Evolutionary conservation across 176 grass and related monocot species (phyloP).

Genomic region (Bonia amplexicaulis): DNA sequence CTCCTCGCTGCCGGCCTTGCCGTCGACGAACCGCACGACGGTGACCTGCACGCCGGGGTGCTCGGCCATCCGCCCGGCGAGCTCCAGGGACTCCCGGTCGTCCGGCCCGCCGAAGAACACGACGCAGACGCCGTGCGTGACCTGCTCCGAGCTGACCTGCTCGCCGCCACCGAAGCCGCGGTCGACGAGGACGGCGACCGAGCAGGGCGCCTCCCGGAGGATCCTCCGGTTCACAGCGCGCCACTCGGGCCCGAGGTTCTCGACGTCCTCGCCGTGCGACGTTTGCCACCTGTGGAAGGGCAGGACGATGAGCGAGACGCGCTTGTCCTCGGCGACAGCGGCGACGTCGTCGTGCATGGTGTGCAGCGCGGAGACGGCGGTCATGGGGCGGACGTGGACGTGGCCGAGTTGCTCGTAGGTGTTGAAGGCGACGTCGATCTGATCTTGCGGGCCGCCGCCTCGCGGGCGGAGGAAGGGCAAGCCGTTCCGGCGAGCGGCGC

Average conservation of each 20-base stretch:
- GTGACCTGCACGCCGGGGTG: slow-evolving; percentile 62
- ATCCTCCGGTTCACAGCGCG: slow-evolving; percentile 61
- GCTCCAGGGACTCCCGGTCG: slow-evolving; percentile 69
- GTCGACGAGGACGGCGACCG: slow-evolving; percentile 72
- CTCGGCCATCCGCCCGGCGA: slow-evolving; percentile 72
- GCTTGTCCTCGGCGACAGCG: slow-evolving; percentile 69
- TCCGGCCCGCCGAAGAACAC: slow-evolving; percentile 86
- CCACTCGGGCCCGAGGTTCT: slow-evolving; percentile 64
- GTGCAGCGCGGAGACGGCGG: slow-evolving; percentile 67
- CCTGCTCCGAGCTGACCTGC: slow-evolving; percentile 53
- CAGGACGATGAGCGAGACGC: slow-evolving; percentile 61
- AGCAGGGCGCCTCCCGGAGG: slow-evolving; percentile 67
- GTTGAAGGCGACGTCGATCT: slow-evolving; percentile 65
- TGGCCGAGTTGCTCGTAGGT: slow-evolving; percentile 72
- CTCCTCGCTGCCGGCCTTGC: slow-evolving; percentile 22
- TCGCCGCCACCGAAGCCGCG: slow-evolving; percentile 66
- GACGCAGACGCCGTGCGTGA: slow-evolving; percentile 65
- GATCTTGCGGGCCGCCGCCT: slow-evolving; percentile 31
- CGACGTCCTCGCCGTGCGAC: slow-evolving; percentile 26
- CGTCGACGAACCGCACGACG: slow-evolving; percentile 45
- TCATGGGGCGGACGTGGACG: slow-evolving; percentile 62
- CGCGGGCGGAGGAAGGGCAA: slow-evolving; percentile 44
- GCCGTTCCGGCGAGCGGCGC: slow-evolving; percentile 57
- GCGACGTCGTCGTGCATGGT: slow-evolving; percentile 86
- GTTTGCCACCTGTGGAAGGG: slow-evolving; percentile 64